Conservation (phyloP, 2,329 filamentous ascomycete species). For the Coccinonectria pachysandricola region DNA sequence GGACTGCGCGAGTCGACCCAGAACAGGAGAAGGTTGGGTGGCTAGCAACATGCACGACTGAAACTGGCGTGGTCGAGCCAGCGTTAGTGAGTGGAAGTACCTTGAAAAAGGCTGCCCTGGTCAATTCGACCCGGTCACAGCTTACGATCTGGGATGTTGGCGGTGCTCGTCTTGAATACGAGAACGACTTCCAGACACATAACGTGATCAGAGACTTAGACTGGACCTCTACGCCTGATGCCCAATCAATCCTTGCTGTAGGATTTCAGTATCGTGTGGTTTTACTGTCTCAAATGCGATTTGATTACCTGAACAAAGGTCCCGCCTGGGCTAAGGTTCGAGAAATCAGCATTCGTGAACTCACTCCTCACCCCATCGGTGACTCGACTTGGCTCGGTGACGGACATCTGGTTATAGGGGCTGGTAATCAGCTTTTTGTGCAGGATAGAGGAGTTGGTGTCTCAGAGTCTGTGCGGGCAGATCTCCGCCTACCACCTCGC, state of each 20-base stretch:
- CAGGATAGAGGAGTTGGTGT: slow-evolving; percentile 66
- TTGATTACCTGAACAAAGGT: slow-evolving; percentile 79
- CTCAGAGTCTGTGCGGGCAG: slow-evolving; percentile 47
- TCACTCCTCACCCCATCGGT: slow-evolving; percentile 83
- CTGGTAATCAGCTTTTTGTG: slow-evolving; percentile 84
- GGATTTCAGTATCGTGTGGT: slow-evolving; percentile 81
- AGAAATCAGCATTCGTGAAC: slow-evolving; percentile 68
- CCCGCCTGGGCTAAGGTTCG: slow-evolving; percentile 83
- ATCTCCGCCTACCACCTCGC: slow-evolving; percentile 35
- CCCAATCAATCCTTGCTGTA: slow-evolving; percentile 82
- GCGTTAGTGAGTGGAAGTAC: slow-evolving; percentile 77
- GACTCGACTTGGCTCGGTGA: slow-evolving; percentile 86
- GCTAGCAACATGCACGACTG: slow-evolving; percentile 71
- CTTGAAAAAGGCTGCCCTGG: slow-evolving; percentile 76
- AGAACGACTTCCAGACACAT: slow-evolving; percentile 60
- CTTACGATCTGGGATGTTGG: slow-evolving; percentile 88
- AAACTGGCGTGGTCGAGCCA: slow-evolving; percentile 64
- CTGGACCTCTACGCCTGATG: slow-evolving; percentile 87
- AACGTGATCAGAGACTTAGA: slow-evolving; percentile 79
- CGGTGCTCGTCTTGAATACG: slow-evolving; percentile 70
- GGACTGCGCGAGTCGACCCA: slow-evolving; percentile 67
- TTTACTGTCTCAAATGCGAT: slow-evolving; percentile 76
- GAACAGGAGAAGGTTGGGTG: slow-evolving; percentile 58
- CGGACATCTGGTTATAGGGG: slow-evolving; percentile 76
- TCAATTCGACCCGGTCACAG: slow-evolving; percentile 61